Evolutionary conservation across 345 rosid species (phyloP), one percentile per base, ranked within the genome.

Genomic region (Eucalyptus cloeziana): DNA sequence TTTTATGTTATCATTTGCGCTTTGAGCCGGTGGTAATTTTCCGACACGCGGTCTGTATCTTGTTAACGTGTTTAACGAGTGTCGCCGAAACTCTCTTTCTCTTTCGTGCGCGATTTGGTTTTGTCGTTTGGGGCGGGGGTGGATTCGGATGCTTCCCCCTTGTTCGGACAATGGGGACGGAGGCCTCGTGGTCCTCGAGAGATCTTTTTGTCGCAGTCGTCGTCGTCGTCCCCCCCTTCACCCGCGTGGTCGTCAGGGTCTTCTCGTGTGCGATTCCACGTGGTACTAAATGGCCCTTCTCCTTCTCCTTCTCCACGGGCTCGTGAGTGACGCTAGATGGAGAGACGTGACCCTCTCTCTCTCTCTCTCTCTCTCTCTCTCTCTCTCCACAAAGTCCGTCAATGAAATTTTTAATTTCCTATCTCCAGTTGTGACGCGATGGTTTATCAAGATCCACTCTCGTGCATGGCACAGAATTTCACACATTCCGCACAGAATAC

Each of bases 401-500:
- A 2, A 14, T n/a, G 37, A 31, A 64, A n/a, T 64, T 64, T 22
- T 4, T 64, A n/a, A 64, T 64, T 13, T 64, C 17, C 71, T 3
- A 16, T 67, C 43, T 31, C 79, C 9, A 67, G 43, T 31, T 15
- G 43, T 4, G 79, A 31, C 79, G 19, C 31, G 43, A 31, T 69
- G 43, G 24, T 8, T 69, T 3, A 37, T 69, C 81, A 11, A 69
- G 81, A 21, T 69, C 81, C 81, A 19, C 83, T 21, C 76, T 14
- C 47, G 0, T 3, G 33, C 12, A 64, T 13, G 0, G n/a, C 37
- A 1, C 37, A 6, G 37, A 64, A n/a, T 64, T 64, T 27, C 2
- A 27, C 31, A 3, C 69, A 24, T 60, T 12, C 16, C 6, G 16
- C 69, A 27, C 25, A 27, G 1, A 27, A 27, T 27, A 30, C 69